These are phyloP conservation scores for Geosiphon pyriformis DNA, from an alignment of 192 early-diverging fungal species.

Conservation along the genomic window DNA sequence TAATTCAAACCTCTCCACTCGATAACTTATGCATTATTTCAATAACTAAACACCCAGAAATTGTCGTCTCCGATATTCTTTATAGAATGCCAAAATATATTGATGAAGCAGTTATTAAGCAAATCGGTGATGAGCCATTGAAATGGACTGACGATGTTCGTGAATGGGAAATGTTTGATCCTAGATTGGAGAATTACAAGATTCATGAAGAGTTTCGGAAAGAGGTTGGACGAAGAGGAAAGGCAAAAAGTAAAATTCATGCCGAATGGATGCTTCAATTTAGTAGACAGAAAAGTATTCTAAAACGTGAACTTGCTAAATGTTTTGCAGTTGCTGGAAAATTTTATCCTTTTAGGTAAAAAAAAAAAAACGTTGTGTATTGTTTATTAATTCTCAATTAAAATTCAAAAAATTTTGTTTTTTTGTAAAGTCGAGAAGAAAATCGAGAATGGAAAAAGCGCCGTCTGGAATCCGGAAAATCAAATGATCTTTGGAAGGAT, in stretches of 20 bases:
- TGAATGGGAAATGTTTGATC: constrained; percentile 23
- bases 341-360: constrained; percentile 22
- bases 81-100: constrained; percentile 23
- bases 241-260: constrained; percentile 7
- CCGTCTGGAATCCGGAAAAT: constrained; percentile 7
- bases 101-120: constrained; percentile 9
- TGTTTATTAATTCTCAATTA: background rate
- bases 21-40: background rate
- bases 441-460: constrained; percentile 23
- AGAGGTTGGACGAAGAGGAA: constrained; percentile 19
- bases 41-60: background rate
- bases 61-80: background rate
- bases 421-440: constrained; percentile 12
- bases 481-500: background rate
- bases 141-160: constrained; percentile 23
- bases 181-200: background rate
- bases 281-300: constrained; percentile 1
- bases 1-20: background rate
- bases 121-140: background rate
- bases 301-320: constrained; percentile 20
- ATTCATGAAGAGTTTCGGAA: constrained; percentile 15
- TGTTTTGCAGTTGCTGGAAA: constrained; percentile 9
- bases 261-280: constrained; percentile 3
- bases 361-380: background rate
- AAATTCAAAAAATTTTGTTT: background rate